Evolutionary conservation across 2,329 filamentous ascomycete species (phyloP).

Genomic region (Cladobotryum protrusum): DNA sequence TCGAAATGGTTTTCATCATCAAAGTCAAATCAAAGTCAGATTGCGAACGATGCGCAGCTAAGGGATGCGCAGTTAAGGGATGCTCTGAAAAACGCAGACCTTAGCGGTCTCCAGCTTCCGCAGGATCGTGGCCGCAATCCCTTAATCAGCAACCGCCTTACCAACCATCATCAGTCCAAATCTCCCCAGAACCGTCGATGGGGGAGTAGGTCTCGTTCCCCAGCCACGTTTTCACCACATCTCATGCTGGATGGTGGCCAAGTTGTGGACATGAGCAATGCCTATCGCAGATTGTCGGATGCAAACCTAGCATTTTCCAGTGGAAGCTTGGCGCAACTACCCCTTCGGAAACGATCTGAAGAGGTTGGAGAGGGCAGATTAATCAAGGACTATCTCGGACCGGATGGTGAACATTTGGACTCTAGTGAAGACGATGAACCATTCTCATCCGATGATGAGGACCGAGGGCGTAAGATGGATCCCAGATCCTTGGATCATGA

Average conservation of each 20-base stretch:
- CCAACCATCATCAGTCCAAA: conserved; percentile 37
- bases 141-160: conserved; percentile 29
- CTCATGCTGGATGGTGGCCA: conserved; percentile 53
- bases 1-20: conserved; percentile 43
- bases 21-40: conserved; percentile 22
- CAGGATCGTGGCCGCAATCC: conserved; percentile 39
- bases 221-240: conserved; percentile 21
- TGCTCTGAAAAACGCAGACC: conserved; percentile 46
- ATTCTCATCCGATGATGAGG: conserved; percentile 60
- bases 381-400: conserved; percentile 60
- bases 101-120: conserved; percentile 43
- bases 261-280: conserved; percentile 60
- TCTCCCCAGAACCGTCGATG: conserved; percentile 46
- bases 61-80: conserved; percentile 48
- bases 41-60: conserved; percentile 26
- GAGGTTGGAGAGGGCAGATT: conserved; percentile 48
- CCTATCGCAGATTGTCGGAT: conserved; percentile 66
- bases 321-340: conserved; percentile 56
- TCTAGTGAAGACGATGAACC: conserved; percentile 67
- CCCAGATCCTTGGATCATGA: conserved; percentile 40
- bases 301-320: conserved; percentile 59
- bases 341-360: conserved; percentile 46
- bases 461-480: conserved; percentile 53
- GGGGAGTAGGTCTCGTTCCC: conserved; percentile 33
- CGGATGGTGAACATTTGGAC: conserved; percentile 60